A percentile compares a stretch with the other conserved stretches of the same genome.
Evolutionary conservation across 352 stramenopile genomes (phyloP).

Genomic region (Peronospora belbahrii): DNA sequence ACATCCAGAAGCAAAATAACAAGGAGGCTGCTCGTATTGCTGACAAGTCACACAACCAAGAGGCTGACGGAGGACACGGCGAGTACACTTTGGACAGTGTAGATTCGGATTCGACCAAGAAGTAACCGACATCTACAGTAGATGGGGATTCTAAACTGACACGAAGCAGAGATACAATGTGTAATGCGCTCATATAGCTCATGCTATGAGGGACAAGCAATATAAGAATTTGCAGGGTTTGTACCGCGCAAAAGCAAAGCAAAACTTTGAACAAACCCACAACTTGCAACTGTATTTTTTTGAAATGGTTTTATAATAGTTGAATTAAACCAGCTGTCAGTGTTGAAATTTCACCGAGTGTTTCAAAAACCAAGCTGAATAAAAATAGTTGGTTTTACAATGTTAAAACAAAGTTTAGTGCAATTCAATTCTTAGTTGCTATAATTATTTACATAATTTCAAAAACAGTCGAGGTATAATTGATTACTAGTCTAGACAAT

Average conservation of each 20-base stretch:
- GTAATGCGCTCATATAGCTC: constrained; percentile 1
- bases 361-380: too few relatives aligned
- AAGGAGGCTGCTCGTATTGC: constrained; percentile 17
- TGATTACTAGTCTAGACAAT: too few relatives aligned
- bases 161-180: constrained; percentile 3
- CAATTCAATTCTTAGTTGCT: too few relatives aligned
- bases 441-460: too few relatives aligned
- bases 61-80: constrained; percentile 16
- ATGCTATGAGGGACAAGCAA: not conserved
- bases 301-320: too few relatives aligned
- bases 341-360: too few relatives aligned
- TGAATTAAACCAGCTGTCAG: too few relatives aligned
- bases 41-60: constrained; percentile 10
- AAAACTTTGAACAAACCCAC: constrained; percentile 1
- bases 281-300: not conserved
- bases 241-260: constrained; percentile 12
- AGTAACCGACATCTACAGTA: constrained; percentile 12
- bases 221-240: not conserved
- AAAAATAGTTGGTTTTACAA: too few relatives aligned
- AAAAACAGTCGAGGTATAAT: too few relatives aligned
- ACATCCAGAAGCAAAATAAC: constrained; percentile 79
- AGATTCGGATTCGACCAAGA: constrained; percentile 29
- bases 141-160: not conserved
- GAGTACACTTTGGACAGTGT: constrained; percentile 68
- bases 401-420: too few relatives aligned